Conservation (phyloP, 2,329 filamentous ascomycete genomes). For the Fusarium chuoi region DNA sequence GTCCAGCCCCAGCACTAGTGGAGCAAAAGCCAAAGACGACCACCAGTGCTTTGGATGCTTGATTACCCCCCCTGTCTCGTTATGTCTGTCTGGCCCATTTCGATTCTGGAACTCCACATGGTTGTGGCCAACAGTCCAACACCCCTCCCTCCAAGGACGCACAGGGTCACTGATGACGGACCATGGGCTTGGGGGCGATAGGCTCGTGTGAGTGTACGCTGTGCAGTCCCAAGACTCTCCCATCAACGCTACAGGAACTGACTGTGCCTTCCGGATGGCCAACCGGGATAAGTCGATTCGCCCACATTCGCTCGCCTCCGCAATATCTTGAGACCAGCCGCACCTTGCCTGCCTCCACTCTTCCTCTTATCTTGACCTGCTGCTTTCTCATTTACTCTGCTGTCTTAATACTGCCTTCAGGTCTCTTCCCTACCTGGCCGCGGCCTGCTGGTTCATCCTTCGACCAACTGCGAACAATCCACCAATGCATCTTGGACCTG, state of each 20-base stretch:
- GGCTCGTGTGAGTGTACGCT: slow-evolving; percentile 15
- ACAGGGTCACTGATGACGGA: slow-evolving; percentile 36
- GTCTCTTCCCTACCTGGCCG: neutral
- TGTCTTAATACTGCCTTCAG: slow-evolving; percentile 27
- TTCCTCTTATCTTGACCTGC: slow-evolving; percentile 36
- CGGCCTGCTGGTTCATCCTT: slow-evolving; percentile 5
- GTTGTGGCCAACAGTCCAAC: slow-evolving; percentile 37
- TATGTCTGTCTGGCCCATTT: slow-evolving; percentile 31
- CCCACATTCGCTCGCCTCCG: slow-evolving; percentile 43
- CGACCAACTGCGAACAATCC: slow-evolving; percentile 4
- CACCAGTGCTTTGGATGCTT: slow-evolving; percentile 20
- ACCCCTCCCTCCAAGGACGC: slow-evolving; percentile 33
- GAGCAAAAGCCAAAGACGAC: slow-evolving; percentile 24
- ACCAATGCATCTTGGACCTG: neutral
- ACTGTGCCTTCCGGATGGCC: slow-evolving; percentile 34
- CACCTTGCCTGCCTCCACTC: slow-evolving; percentile 43
- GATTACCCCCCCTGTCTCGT: slow-evolving; percentile 10
- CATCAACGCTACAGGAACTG: slow-evolving; percentile 23
- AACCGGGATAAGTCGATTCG: slow-evolving; percentile 41
- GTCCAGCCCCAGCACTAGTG: slow-evolving; percentile 28
- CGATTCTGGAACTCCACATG: slow-evolving; percentile 34
- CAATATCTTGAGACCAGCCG: slow-evolving; percentile 46
- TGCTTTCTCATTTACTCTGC: slow-evolving; percentile 24
- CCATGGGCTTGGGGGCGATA: slow-evolving; percentile 34
- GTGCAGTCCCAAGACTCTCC: slow-evolving; percentile 35